Percentiles rank a stretch among this genome's conserved stretches.
Conservation (phyloP, 2,329 filamentous ascomycete genomes). For the Penicillium sp. region DNA sequence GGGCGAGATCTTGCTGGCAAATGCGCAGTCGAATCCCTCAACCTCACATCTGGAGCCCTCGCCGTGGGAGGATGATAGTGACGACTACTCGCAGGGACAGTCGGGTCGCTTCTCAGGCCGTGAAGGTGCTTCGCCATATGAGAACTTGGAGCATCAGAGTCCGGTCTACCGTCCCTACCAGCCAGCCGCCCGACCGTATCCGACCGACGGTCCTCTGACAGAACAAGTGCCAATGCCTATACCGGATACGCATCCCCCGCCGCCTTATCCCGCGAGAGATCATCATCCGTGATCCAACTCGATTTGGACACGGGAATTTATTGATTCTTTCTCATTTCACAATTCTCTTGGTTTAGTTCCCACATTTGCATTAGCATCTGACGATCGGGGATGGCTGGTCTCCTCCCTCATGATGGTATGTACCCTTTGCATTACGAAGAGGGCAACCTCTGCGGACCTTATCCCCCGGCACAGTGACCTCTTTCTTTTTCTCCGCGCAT, state of each 20-base stretch:
- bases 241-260: conserved; percentile 26
- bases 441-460: conserved; percentile 8
- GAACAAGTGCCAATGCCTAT: conserved; percentile 29
- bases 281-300: conserved; percentile 10
- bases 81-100: conserved; percentile 14
- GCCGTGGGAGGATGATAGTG: conserved; percentile 16
- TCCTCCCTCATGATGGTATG: conserved; percentile 15
- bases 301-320: no score
- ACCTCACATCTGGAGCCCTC: conserved; percentile 16
- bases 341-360: neutral
- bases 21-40: conserved; percentile 34
- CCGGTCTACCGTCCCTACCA: conserved; percentile 6
- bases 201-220: conserved; percentile 21
- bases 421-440: neutral
- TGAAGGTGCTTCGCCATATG: conserved; percentile 11
- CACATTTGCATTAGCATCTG: conserved; percentile 1
- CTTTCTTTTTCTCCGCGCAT: neutral
- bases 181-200: conserved; percentile 11
- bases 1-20: conserved; percentile 33
- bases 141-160: conserved; percentile 9
- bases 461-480: neutral
- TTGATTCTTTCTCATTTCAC: no score
- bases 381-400: conserved; percentile 2
- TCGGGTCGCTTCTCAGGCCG: conserved; percentile 9
- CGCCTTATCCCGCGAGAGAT: conserved; percentile 19